Conservation (phyloP, 768 basidiomycete genomes). For the Termitomyces sp. region DNA sequence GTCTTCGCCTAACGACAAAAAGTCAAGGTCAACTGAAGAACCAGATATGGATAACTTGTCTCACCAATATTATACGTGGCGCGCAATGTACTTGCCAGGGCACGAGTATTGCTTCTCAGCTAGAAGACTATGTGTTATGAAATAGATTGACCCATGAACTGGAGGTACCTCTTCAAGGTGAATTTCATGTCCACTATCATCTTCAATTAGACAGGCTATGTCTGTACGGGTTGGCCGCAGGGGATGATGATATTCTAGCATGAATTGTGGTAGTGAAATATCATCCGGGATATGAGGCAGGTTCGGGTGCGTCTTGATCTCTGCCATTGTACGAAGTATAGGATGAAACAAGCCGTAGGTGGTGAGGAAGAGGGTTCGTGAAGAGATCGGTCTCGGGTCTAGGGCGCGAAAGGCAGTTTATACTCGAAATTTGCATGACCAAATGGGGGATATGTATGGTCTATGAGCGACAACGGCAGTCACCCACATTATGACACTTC, state of each 20-base stretch:
- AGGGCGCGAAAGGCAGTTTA: slow-evolving; percentile 13
- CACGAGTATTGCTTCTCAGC: slow-evolving; percentile 33
- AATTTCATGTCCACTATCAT: slow-evolving; percentile 40
- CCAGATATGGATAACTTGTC: neutral
- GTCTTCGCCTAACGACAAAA: slow-evolving; percentile 35
- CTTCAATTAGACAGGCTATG: slow-evolving; percentile 53
- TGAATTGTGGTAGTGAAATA: slow-evolving; percentile 55
- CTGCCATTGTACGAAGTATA: slow-evolving; percentile 23
- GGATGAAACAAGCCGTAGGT: slow-evolving; percentile 6
- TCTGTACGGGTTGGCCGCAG: slow-evolving; percentile 37
- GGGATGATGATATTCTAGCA: slow-evolving; percentile 49
- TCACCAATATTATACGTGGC: slow-evolving; percentile 28
- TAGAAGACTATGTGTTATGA: slow-evolving; percentile 5
- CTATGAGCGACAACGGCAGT: slow-evolving; percentile 9
- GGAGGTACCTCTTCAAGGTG: slow-evolving; percentile 38
- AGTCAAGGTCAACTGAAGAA: neutral
- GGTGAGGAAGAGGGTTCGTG: slow-evolving; percentile 9
- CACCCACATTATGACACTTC: slow-evolving; percentile 12
- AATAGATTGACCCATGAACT: neutral
- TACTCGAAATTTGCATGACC: slow-evolving; percentile 11
- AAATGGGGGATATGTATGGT: slow-evolving; percentile 15
- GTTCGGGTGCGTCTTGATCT: slow-evolving; percentile 26
- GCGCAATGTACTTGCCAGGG: slow-evolving; percentile 35
- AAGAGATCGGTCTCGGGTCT: slow-evolving; percentile 1
- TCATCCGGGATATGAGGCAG: slow-evolving; percentile 51